phyloP scores from a whole-genome alignment of 805 yeast species.

The Alloascoidea africana region DNA sequence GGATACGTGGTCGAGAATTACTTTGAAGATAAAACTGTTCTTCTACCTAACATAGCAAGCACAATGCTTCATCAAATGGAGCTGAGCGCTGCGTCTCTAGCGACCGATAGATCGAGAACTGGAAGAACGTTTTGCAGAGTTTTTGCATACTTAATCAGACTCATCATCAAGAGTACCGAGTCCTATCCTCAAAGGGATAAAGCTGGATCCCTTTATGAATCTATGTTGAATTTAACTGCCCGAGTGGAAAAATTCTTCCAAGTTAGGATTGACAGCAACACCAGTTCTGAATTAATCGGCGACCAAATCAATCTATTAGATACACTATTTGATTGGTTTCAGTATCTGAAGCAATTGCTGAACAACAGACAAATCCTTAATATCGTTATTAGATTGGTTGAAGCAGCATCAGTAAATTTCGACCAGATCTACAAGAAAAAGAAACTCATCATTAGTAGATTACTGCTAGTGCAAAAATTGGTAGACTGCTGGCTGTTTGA shows the following conservation, averaged over 20 bases:
- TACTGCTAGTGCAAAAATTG: slow-evolving; percentile 36
- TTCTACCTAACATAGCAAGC: not conserved
- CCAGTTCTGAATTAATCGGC: not conserved
- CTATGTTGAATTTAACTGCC: not conserved
- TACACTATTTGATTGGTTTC: slow-evolving; percentile 1
- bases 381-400: not conserved
- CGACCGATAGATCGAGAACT: slow-evolving; percentile 1
- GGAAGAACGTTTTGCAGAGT: slow-evolving; percentile 1
- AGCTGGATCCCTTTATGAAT: not conserved
- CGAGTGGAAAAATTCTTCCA: not conserved
- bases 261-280: not conserved
- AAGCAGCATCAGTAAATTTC: slow-evolving; percentile 10
- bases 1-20: not conserved
- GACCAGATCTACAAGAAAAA: slow-evolving; percentile 28
- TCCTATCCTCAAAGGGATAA: not conserved
- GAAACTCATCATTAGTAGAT: slow-evolving; percentile 37
- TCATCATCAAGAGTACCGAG: not conserved
- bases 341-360: not conserved
- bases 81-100: not conserved
- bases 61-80: not conserved
- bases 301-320: not conserved
- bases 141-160: not conserved
- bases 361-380: not conserved
- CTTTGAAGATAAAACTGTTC: not conserved
- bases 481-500: slow-evolving; percentile 13